Evolutionary conservation across 805 yeast genomes (phyloP), one percentile per base, ranked within the genome.

Genomic region (Groenewaldozyma salmanticensis): DNA sequence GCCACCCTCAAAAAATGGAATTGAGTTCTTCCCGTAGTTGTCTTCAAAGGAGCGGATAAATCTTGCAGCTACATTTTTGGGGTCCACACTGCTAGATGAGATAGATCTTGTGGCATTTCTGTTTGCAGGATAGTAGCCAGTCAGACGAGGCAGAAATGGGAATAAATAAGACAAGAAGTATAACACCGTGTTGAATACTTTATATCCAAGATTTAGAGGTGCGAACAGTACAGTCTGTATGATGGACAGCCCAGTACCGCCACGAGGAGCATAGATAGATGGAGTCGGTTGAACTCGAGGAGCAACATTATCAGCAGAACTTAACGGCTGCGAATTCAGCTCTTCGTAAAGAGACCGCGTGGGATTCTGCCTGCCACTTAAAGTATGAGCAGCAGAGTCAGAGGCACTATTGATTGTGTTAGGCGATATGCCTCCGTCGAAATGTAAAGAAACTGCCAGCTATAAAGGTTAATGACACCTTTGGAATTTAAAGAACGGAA

Each of bases 1-100:
- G 27, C 94, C 80, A 13, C 87, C 87, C 51, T 75, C 77, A 43
- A 74, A 70, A 50, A 83, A 79, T 13, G 47, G 48, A 16, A 49
- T 39, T 22, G 34, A 40, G 3, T 40, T 31, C n/a, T 24, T 48
- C 42, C 58, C 62, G 31, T 50, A 62, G 50, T 45, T 61, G 47
- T 74, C 79, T 52, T 76, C 79, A 38, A 79, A 67, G 18, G 65
- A 68, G 18, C 70, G 58, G 21, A 70, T 64, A 50, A 78, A 76
- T 43, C 68, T 62, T 39, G 70, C 65, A 1, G 76, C 81, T 33
- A 69, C 64, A 40, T 71, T 71, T 16, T 70, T 65, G 1, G 84
- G 79, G 51, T 76, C 75, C 37, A 60, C 53, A 39, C 65, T 56
- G 13, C 50, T 43, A 24, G 54, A 60, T 9, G 61, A 62, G 33